These are phyloP conservation scores for Magnusiomyces suaveolens DNA, from an alignment of 1,139 yeast genomes.

Conservation along the genomic window DNA sequence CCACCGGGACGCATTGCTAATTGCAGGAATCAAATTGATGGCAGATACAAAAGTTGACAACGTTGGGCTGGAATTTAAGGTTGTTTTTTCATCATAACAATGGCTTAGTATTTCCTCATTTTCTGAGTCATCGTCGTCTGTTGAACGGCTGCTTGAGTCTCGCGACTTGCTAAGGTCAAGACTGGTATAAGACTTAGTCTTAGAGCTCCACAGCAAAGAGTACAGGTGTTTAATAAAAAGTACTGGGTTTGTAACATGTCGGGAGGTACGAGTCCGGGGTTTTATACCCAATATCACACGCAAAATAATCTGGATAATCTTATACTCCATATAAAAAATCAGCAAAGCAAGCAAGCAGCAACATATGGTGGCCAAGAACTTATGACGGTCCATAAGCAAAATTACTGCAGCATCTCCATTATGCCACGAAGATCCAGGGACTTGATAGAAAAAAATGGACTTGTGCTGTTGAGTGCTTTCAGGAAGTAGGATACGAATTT, in stretches of 20 bases:
- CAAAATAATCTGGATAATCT: conserved; percentile 35
- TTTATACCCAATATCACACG: background rate
- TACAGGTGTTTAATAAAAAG: background rate
- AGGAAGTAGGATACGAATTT: conserved; percentile 51
- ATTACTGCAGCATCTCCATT: conserved; percentile 71
- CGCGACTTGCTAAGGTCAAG: no score
- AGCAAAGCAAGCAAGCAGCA: conserved; percentile 54
- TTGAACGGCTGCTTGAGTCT: no score
- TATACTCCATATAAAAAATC: conserved; percentile 54
- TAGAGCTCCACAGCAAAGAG: no score
- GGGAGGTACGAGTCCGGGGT: background rate
- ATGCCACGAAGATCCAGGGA: conserved; percentile 86
- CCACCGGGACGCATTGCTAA: background rate
- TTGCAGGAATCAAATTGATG: background rate
- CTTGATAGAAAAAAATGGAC: conserved; percentile 50
- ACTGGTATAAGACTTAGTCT: no score
- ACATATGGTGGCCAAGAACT: conserved; percentile 55
- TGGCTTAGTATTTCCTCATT: background rate
- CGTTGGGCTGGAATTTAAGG: background rate
- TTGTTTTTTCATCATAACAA: background rate
- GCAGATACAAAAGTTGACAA: background rate
- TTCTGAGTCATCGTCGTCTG: background rate
- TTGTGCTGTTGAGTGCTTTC: conserved; percentile 38
- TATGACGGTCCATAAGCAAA: conserved; percentile 60
- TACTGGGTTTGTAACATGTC: background rate